phyloP scores from a whole-genome alignment of 192 early-diverging fungal genomes.

The Chytriomyces confervae region DNA sequence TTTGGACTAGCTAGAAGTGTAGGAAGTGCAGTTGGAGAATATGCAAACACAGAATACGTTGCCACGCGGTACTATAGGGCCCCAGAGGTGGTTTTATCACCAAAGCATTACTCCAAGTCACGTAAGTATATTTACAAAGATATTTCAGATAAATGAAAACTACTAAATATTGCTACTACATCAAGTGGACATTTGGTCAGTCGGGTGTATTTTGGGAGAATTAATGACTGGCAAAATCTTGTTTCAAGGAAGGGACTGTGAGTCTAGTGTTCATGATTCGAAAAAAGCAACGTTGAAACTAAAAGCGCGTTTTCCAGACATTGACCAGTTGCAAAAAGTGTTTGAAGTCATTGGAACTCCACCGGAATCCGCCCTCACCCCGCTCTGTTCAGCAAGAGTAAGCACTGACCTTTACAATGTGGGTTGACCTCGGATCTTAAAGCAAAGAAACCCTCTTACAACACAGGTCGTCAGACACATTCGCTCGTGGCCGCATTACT shows the following conservation, averaged over 20 bases:
- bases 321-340: constrained; percentile 95
- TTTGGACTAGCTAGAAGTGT: constrained; percentile 96
- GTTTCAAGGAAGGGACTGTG: constrained; percentile 63
- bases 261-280: background rate
- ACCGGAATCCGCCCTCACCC: constrained; percentile 78
- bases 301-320: constrained; percentile 51
- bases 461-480: constrained; percentile 87
- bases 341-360: constrained; percentile 97
- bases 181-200: constrained; percentile 94
- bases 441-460: background rate
- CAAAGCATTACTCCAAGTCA: constrained; percentile 98
- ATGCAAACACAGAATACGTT: constrained; percentile 97
- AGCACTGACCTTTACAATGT: background rate
- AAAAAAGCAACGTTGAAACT: constrained; percentile 36
- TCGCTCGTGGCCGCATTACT: constrained; percentile 83
- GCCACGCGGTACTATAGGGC: constrained; percentile 99
- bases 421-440: background rate
- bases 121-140: constrained; percentile 57
- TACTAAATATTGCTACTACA: constrained; percentile 1
- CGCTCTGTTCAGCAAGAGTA: constrained; percentile 57
- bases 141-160: constrained; percentile 56
- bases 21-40: constrained; percentile 70
- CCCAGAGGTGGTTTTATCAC: constrained; percentile 98
- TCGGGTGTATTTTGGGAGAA: constrained; percentile 99
- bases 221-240: constrained; percentile 70